phyloP scores from a whole-genome alignment of 139 green algal species.

The Eudorina sp. region DNA sequence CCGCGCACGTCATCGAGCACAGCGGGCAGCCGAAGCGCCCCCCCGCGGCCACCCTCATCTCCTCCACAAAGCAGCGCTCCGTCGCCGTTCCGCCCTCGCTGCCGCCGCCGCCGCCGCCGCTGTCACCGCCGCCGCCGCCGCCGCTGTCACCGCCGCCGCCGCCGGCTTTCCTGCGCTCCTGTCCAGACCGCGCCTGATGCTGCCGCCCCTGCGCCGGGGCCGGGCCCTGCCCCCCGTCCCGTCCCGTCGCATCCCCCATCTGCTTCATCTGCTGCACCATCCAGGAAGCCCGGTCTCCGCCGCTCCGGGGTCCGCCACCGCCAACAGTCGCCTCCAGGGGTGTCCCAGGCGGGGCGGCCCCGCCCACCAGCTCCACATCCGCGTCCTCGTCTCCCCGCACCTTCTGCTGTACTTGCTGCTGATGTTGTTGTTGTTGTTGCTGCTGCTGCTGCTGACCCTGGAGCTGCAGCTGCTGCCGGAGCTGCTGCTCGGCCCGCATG shows the following conservation, averaged over 20 bases:
- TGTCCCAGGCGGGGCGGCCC: not conserved
- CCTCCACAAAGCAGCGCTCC: slow-evolving; percentile 26
- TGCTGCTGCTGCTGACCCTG: not conserved
- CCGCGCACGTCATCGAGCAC: not conserved
- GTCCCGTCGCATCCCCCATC: not conserved
- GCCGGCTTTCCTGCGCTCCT: not conserved
- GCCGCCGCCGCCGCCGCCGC: not conserved
- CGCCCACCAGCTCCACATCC: not conserved
- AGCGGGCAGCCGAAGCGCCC: slow-evolving; percentile 3
- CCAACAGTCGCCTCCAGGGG: too few species aligned
- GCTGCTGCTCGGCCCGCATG: not conserved
- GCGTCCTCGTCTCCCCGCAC: not conserved
- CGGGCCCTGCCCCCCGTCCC: not conserved
- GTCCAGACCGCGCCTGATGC: not conserved
- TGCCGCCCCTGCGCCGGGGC: not conserved
- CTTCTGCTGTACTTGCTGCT: not conserved
- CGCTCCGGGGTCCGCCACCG: not conserved
- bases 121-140: not conserved
- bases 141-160: not conserved
- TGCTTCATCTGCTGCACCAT: slow-evolving; percentile 26
- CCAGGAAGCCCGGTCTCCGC: not conserved
- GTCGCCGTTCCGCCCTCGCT: not conserved
- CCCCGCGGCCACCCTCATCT: not conserved
- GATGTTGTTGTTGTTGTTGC: not conserved
- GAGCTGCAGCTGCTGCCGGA: not conserved